These are phyloP conservation scores for Colletotrichum tanaceti DNA, from an alignment of 2,329 filamentous ascomycete species.

Conservation along the genomic window DNA sequence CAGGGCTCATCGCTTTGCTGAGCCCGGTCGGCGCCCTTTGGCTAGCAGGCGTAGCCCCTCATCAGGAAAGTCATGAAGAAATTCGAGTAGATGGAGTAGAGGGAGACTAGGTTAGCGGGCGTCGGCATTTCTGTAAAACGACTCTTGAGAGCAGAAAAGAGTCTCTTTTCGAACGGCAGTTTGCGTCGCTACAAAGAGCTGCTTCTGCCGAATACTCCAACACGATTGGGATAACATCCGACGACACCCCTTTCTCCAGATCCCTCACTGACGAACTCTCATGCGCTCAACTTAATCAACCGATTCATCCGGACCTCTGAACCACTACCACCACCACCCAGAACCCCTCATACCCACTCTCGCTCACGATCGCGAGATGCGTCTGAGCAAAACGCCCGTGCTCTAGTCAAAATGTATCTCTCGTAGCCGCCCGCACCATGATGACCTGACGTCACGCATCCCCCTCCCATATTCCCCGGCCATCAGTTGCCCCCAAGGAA, in stretches of 20 bases:
- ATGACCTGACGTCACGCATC: conserved; percentile 36
- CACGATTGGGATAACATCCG: neutral
- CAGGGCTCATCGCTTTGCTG: neutral
- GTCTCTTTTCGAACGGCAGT: neutral
- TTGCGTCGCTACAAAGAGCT: neutral
- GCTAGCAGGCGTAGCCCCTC: neutral
- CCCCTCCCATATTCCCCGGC: conserved; percentile 6
- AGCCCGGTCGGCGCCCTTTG: neutral
- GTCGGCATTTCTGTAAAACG: neutral
- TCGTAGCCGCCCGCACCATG: conserved; percentile 17
- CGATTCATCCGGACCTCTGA: neutral
- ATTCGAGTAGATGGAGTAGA: neutral
- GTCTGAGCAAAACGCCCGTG: conserved; percentile 18
- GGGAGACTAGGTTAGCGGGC: neutral
- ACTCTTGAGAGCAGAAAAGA: neutral
- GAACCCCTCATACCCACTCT: neutral
- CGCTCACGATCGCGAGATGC: neutral
- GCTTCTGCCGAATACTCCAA: neutral
- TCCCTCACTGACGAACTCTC: neutral
- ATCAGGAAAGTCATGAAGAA: neutral
- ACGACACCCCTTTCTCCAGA: neutral
- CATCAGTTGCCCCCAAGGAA: neutral
- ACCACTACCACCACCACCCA: neutral
- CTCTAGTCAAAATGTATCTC: neutral
- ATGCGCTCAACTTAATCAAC: neutral